Conservation (phyloP, 768 basidiomycete genomes). For the Mycena rebaudengoi region DNA sequence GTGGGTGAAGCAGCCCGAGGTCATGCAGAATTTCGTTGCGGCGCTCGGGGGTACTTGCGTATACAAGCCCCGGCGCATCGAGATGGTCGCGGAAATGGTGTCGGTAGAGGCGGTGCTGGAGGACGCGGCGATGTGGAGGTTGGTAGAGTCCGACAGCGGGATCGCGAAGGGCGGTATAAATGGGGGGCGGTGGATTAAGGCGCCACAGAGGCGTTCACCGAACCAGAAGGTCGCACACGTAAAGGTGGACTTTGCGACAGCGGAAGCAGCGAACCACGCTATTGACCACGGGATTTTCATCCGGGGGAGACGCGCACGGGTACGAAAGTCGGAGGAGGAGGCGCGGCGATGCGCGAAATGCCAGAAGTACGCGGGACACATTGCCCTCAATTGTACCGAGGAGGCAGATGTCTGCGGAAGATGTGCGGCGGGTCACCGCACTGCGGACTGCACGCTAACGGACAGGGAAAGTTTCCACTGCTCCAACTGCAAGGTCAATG, state of each 20-base stretch:
- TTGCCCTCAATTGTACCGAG: neutral
- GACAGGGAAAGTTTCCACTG: neutral
- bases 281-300: conserved; percentile 14
- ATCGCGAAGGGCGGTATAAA: neutral
- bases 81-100: neutral
- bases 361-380: neutral
- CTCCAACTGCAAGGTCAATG: neutral
- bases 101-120: conserved; percentile 32
- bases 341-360: neutral
- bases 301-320: neutral
- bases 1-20: neutral
- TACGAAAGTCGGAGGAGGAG: neutral
- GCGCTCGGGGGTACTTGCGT: neutral
- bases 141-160: neutral
- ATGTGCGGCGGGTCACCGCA: neutral
- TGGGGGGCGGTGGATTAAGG: neutral
- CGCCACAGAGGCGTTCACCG: neutral
- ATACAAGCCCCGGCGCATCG: neutral
- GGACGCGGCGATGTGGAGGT: neutral
- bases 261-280: conserved; percentile 16
- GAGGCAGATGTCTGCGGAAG: neutral
- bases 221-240: conserved; percentile 18
- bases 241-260: conserved; percentile 5
- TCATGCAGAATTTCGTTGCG: neutral
- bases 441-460: neutral